A percentile compares a stretch with the other conserved stretches of the same genome.
Conservation (phyloP, 257 asterid genomes). For the Haberlea rhodopensis region DNA sequence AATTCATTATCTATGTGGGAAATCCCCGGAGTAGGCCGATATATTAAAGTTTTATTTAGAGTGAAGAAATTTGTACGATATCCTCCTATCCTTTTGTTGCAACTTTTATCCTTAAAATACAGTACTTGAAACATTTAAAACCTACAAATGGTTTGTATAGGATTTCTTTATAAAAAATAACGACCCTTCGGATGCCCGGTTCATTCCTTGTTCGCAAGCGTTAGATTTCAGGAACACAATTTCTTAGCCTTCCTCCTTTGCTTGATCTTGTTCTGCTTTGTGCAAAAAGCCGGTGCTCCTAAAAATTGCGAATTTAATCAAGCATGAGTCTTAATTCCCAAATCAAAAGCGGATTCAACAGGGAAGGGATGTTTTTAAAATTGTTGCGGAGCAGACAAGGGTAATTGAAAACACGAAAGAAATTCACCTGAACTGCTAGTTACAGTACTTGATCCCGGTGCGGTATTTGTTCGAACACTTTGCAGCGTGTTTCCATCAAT, state of each 20-base stretch:
- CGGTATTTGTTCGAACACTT: slow-evolving; percentile 55
- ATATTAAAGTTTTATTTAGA: too few relatives aligned
- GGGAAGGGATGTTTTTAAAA: background rate
- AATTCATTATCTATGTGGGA: background rate
- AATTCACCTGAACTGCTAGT: slow-evolving; percentile 22
- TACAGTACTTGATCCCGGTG: slow-evolving; percentile 13
- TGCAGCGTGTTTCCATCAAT: slow-evolving; percentile 17
- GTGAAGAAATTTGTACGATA: too few relatives aligned
- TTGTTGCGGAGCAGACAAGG: too few relatives aligned
- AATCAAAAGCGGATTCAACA: background rate
- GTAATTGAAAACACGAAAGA: background rate
- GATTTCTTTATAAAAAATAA: too few relatives aligned
- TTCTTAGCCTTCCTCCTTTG: slow-evolving; percentile 62
- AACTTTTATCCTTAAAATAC: too few relatives aligned
- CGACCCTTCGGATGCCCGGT: too few relatives aligned
- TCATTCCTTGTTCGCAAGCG: too few relatives aligned
- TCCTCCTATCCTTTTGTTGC: too few relatives aligned
- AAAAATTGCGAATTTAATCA: slow-evolving; percentile 16
- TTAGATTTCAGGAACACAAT: too few relatives aligned
- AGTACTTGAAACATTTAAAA: too few relatives aligned
- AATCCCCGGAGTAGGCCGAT: background rate
- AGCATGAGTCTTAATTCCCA: background rate
- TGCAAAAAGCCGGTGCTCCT: slow-evolving; percentile 30
- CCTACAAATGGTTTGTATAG: too few relatives aligned
- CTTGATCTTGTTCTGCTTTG: slow-evolving; percentile 43